Evolutionary conservation across 2,329 filamentous ascomycete genomes (phyloP).

Genomic region (Aspergillus tubingensis): DNA sequence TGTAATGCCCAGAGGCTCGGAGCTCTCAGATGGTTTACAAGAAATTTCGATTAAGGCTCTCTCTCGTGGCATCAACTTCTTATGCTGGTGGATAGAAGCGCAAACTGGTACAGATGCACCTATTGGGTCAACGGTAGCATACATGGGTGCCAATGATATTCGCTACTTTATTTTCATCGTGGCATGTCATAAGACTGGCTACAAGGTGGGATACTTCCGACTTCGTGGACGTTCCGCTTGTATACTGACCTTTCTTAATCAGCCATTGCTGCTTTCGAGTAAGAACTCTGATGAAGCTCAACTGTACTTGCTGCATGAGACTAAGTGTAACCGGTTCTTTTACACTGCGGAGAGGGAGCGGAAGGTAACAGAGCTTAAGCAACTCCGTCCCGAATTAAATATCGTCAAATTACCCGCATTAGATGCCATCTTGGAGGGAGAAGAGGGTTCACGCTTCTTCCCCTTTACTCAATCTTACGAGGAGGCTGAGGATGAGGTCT

Average conservation of each 20-base stretch:
- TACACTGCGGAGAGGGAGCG: not conserved
- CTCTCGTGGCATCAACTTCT: not conserved
- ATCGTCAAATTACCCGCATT: not conserved
- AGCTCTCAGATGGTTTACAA: not conserved
- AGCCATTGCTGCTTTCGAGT: not conserved
- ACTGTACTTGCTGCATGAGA: not conserved
- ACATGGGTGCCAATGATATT: constrained; percentile 25
- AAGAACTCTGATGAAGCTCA: not conserved
- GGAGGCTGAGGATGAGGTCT: constrained; percentile 24
- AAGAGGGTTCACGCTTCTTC: not conserved
- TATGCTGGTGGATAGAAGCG: not conserved
- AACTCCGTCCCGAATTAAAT: not conserved
- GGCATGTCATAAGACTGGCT: constrained; percentile 24
- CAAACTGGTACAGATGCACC: not conserved
- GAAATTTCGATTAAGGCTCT: not conserved
- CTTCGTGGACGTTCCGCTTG: not conserved
- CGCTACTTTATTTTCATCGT: constrained; percentile 21
- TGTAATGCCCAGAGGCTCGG: not conserved
- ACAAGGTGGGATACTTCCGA: constrained; percentile 15
- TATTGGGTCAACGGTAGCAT: constrained; percentile 12
- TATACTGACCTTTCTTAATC: not conserved
- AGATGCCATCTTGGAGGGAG: not conserved
- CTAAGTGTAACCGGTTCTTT: not conserved
- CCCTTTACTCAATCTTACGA: constrained; percentile 21
- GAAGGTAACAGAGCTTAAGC: not conserved